phyloP scores from a whole-genome alignment of 2,329 filamentous ascomycete species.

The Chalara sp. region DNA sequence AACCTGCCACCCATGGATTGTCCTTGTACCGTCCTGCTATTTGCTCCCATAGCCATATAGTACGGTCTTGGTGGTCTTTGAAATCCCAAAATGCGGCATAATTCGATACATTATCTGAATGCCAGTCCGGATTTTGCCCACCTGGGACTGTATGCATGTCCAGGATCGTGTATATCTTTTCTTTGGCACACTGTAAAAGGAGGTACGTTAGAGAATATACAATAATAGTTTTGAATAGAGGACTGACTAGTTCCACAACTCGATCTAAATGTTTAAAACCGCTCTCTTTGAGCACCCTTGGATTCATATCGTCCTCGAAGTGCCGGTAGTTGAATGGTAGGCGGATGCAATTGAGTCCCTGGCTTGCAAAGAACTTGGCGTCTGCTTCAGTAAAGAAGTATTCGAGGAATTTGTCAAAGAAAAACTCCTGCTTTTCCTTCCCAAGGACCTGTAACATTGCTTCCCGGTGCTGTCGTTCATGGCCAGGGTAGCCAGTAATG shows the following conservation, averaged over 20 bases:
- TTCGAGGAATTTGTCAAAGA: constrained; percentile 42
- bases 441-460: constrained; percentile 47
- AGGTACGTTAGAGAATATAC: neutral
- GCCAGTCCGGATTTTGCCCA: constrained; percentile 43
- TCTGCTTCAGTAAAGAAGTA: constrained; percentile 54
- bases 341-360: constrained; percentile 51
- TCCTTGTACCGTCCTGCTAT: constrained; percentile 35
- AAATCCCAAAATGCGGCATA: constrained; percentile 40
- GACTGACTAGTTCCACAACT: constrained; percentile 34
- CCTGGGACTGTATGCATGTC: constrained; percentile 39
- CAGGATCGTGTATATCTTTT: constrained; percentile 38
- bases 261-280: constrained; percentile 44
- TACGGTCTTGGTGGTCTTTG: constrained; percentile 39
- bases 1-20: constrained; percentile 31
- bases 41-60: constrained; percentile 37
- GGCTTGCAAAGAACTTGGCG: constrained; percentile 47
- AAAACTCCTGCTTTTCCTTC: constrained; percentile 49
- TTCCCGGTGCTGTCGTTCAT: constrained; percentile 48
- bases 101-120: constrained; percentile 32
- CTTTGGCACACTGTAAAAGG: constrained; percentile 26
- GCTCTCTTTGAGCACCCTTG: constrained; percentile 37
- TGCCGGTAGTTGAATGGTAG: constrained; percentile 56
- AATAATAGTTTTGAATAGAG: neutral
- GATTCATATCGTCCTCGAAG: constrained; percentile 46
- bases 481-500: constrained; percentile 55